These are phyloP conservation scores for Penicillium canescens DNA, from an alignment of 495 filamentous ascomycete genomes.

Conservation along the genomic window DNA sequence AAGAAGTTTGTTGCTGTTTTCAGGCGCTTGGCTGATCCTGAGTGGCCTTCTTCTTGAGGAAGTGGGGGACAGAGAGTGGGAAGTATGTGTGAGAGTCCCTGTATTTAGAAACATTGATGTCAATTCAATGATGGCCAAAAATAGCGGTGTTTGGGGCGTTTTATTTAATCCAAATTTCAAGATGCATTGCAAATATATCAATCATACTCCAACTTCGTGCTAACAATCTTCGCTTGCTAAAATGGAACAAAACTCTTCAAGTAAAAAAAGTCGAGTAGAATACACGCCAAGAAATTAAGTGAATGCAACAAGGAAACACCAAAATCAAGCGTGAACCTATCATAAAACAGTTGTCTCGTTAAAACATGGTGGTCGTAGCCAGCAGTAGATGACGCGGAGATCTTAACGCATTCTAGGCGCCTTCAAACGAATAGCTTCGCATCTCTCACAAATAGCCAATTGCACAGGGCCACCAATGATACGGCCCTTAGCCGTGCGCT, in stretches of 20 bases:
- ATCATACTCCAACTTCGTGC: neutral
- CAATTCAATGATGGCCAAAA: constrained; percentile 1
- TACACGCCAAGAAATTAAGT: constrained; percentile 7
- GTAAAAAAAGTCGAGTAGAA: constrained; percentile 3
- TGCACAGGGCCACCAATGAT: constrained; percentile 50
- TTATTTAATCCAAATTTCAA: constrained; percentile 6
- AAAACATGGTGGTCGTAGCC: constrained; percentile 7
- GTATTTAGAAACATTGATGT: neutral
- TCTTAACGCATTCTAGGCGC: constrained; percentile 38
- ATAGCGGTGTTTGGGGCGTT: constrained; percentile 18
- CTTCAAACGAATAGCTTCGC: constrained; percentile 65
- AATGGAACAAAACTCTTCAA: constrained; percentile 5
- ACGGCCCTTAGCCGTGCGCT: constrained; percentile 49
- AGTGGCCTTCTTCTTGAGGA: constrained; percentile 53
- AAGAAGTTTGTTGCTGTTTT: constrained; percentile 87
- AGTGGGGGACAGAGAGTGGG: neutral
- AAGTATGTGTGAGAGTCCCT: neutral
- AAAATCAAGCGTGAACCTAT: constrained; percentile 19
- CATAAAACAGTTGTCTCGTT: constrained; percentile 25
- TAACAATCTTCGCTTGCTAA: constrained; percentile 13
- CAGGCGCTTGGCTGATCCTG: constrained; percentile 75
- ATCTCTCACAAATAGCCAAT: constrained; percentile 61
- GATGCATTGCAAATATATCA: constrained; percentile 17
- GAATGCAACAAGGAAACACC: constrained; percentile 10
- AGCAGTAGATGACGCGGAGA: constrained; percentile 10